Evolutionary conservation across 352 stramenopile genomes (phyloP), one percentile per base, ranked within the genome.

Genomic region (Globisporangium paddicum): DNA sequence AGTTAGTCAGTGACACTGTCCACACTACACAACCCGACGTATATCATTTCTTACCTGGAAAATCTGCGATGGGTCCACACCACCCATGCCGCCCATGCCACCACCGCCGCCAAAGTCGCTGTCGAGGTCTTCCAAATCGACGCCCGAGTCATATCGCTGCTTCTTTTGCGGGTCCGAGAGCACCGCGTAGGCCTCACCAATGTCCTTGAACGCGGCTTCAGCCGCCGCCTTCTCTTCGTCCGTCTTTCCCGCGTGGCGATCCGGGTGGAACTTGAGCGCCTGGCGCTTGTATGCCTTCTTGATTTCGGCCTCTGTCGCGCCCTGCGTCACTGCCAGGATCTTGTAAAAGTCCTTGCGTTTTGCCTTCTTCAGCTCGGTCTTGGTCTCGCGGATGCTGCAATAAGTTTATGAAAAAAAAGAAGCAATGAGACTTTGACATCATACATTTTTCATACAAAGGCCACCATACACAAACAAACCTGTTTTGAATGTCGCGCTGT

Each of bases 241-340:
- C 30, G 77, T 84, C 71, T 97, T 98, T 60, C 60, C 78, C 23
- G 88, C 78, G 55, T 98, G 84, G 49, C 87, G 96, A 85, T 99
- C 97, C 23, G 97, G 97, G 82, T 99, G 97, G 64, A 87, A 98
- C 68, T 97, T 89, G 13, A 99, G 77, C 30, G 96, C 93, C 58
- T 80, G 63, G 73, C 95, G 96, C 64, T 95, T 88, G 78, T 98
- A 99, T 5, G 97, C 93, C 71, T 98, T 99, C 80, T 99, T 99
- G 60, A 99, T 99, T 66, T 99, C 95, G 2, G 75, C 77, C 34
- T 97, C 84, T 6, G 82, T 87, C 13, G 96, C 81, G 50, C 44
- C 81, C 68, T 90, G 85, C 13, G 73, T 53, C 21, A 94, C 93
- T 51, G 87, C 86, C 62, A 94, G 62, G 53, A 94, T 96, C 67